Conservation (phyloP, 805 yeast genomes). For the Candida andamanensis region DNA sequence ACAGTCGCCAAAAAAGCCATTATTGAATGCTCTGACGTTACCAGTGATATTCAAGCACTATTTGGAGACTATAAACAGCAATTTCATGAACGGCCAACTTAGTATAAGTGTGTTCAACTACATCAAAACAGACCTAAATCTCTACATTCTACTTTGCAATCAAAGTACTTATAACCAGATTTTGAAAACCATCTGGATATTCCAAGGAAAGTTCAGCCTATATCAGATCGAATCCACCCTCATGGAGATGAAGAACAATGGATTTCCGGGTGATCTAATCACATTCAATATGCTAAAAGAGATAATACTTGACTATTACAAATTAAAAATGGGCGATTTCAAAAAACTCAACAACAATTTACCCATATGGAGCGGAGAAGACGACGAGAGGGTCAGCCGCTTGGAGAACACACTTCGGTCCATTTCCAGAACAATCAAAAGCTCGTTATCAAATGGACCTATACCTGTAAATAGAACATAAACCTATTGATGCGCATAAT, state of each 20-base stretch:
- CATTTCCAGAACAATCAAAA: background rate
- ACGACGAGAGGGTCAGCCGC: constrained; percentile 23
- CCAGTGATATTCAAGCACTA: constrained; percentile 33
- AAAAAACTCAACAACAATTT: constrained; percentile 13
- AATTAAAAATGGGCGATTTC: constrained; percentile 25
- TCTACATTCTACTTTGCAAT: constrained; percentile 32
- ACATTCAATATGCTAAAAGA: constrained; percentile 33
- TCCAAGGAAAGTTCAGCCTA: constrained; percentile 30
- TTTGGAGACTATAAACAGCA: constrained; percentile 18
- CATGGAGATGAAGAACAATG: constrained; percentile 38
- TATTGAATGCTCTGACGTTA: constrained; percentile 27
- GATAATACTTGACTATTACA: constrained; percentile 29
- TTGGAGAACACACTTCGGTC: constrained; percentile 5
- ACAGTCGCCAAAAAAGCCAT: constrained; percentile 14
- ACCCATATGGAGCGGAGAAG: constrained; percentile 36
- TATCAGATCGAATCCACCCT: constrained; percentile 29
- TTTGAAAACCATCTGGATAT: constrained; percentile 32
- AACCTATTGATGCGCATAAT: too few relatives aligned
- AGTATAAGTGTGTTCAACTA: constrained; percentile 32
- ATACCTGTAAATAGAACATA: too few relatives aligned
- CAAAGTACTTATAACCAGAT: constrained; percentile 40
- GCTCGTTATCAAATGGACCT: too few relatives aligned
- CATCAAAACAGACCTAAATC: constrained; percentile 26
- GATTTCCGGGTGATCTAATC: constrained; percentile 31
- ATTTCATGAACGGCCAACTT: constrained; percentile 30